A percentile compares a stretch with the other conserved stretches of the same genome.
phyloP scores from a whole-genome alignment of 495 filamentous ascomycete species.

The Xylaria grammica region DNA sequence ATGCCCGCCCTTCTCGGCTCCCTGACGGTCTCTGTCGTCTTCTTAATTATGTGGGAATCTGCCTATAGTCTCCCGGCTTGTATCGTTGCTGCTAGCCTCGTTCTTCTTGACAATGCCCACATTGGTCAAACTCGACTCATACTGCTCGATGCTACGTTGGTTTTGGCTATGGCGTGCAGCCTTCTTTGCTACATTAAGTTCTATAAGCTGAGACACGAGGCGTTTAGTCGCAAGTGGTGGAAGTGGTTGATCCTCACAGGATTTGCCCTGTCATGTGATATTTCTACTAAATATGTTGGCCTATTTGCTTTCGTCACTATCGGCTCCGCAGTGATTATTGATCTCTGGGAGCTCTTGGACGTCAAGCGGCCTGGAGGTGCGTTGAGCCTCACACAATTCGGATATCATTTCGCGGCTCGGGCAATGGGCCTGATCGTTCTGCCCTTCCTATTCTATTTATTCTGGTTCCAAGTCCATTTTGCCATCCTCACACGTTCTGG shows the following conservation, averaged over 20 bases:
- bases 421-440: conserved; percentile 81
- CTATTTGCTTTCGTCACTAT: conserved; percentile 97
- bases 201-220: conserved; percentile 90
- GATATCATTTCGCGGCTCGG: conserved; percentile 88
- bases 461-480: conserved; percentile 99
- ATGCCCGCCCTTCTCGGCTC: conserved; percentile 92
- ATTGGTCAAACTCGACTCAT: conserved; percentile 97
- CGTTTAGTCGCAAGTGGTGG: conserved; percentile 97
- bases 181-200: conserved; percentile 94
- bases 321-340: conserved; percentile 88
- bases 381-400: conserved; percentile 76
- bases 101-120: conserved; percentile 98
- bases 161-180: conserved; percentile 94
- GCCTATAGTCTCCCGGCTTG: conserved; percentile 95
- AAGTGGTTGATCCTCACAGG: conserved; percentile 98
- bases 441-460: conserved; percentile 96
- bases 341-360: conserved; percentile 93
- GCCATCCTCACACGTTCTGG: conserved; percentile 85
- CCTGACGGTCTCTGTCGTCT: conserved; percentile 91
- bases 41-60: conserved; percentile 99
- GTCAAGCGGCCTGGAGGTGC: conserved; percentile 80
- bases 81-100: conserved; percentile 79
- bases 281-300: conserved; percentile 98
- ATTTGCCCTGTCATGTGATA: conserved; percentile 92
- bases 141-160: conserved; percentile 90